Evolutionary conservation across 139 green algal genomes (phyloP), one percentile per base, ranked within the genome.

Genomic region (Deuterostichococcus epilithicus): DNA sequence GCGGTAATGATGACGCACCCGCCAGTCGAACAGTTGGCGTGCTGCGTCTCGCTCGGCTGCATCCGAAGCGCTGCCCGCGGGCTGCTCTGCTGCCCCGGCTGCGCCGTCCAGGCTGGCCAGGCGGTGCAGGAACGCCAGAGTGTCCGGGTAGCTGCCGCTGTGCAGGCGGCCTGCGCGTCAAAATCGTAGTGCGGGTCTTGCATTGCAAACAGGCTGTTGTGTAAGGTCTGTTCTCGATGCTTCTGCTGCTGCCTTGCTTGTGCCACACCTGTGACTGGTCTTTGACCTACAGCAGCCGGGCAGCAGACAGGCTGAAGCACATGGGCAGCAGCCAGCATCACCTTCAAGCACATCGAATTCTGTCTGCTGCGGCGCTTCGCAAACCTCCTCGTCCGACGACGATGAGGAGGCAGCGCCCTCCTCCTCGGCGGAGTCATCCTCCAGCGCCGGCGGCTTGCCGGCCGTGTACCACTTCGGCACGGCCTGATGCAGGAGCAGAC

Each of bases 391-490:
- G 28, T 63, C 52, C 3, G 26, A 13, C 20, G 52, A 63, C 18
- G 52, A 63, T 23, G 10, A 30, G 52, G 52, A 63, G 18, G 26
- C 8, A 25, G 26, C 52, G 8, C 18, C 52, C 52, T 25, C 52
- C 52, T 63, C 52, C 5, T 13, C 28, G 8, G 20, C 32, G 8
- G 33, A 4, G 5, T 37, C 66, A 2, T 71, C 66, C 34, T 38
- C 66, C 22, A 71, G 10, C 3, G 18, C 10, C 66, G 66, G 66
- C 66, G 37, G 66, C 66, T 28, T 35, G 20, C 78, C 78, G 23
- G 39, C 73, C 39, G 33, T 58, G 70, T 88, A 92, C 88, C 88
- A 93, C 15, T 91, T 85, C 4, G 87, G 87, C 38, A 92, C 82
- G n/a, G 85, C 85, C 20, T 85, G 45, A n/a, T 80, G 66, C 37